Base-by-base conservation (phyloP, 306 rosid species). In the Urtica urens region DNA sequence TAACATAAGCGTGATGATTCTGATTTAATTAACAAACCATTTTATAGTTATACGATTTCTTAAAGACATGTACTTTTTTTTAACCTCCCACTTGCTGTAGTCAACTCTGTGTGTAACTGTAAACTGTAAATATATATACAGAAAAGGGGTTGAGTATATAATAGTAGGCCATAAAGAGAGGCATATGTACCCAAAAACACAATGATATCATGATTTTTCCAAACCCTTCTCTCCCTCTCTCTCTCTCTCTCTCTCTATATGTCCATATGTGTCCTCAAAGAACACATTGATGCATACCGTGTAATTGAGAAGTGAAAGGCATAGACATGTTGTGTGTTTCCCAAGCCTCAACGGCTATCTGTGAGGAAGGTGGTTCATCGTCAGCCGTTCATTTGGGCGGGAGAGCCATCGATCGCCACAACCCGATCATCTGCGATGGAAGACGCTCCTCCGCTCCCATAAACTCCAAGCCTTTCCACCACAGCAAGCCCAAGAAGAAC, bases 341-440 rank as follows among this genome's bases (percentile, higher is more conserved):
- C 30, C 79, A 79, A 82, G 94, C 87, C 50, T 82, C 96, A 34
- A 90, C 94, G 27, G 81, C 92, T 47, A 79, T 85, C 61, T 85
- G 94, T 43, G 95, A 90, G 21, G 75, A 73, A 71, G 77, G 72
- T 14, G 54, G 82, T 7, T 59, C 86, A 4, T 68, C 88, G 39
- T 62, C 70, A 26, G 18, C 66, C 44, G 65, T 76, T 57, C 80
- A 79, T 54, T 94, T 82, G 0, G 99, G 99, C 21, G 86, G 92
- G 51, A 25, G 77, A 57, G 74, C 77, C 58, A 78, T 90, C 30
- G 99, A 90, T 58, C 96, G 99, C 68, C 83, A 79, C 77, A 90
- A 90, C 40, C 99, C 99, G 25, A 77, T 90, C 27, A 90, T 90
- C 72, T 61, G 55, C 18, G 87, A 81, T 52, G 65, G 72, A 63